Percentiles rank a stretch among this genome's conserved stretches.
phyloP scores from a whole-genome alignment of 1,284 basidiomycete species.

The Pseudozyma hubeiensis region DNA sequence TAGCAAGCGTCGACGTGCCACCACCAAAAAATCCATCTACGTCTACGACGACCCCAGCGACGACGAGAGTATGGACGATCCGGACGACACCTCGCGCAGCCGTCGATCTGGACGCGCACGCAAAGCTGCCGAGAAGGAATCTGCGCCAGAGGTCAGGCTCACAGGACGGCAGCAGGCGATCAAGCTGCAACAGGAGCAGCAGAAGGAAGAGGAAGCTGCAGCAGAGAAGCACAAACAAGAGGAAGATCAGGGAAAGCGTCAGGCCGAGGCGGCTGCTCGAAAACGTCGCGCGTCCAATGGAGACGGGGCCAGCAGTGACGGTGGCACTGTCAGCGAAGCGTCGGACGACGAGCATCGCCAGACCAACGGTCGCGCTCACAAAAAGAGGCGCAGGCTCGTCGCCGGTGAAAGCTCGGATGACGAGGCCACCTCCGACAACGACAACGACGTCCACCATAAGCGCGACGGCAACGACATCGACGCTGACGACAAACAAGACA shows the following conservation, averaged over 20 bases:
- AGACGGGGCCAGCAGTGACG: background rate
- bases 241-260: slow-evolving; percentile 7
- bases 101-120: slow-evolving; percentile 19
- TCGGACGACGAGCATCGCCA: slow-evolving; percentile 25
- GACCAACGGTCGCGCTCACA: slow-evolving; percentile 7
- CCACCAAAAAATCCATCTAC: slow-evolving; percentile 38
- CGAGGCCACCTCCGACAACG: slow-evolving; percentile 9
- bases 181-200: slow-evolving; percentile 45
- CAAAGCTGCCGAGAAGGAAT: slow-evolving; percentile 11
- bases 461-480: slow-evolving; percentile 5
- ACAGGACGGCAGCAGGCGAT: slow-evolving; percentile 47
- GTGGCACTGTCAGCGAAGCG: slow-evolving; percentile 11
- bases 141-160: slow-evolving; percentile 29
- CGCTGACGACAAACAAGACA: slow-evolving; percentile 3
- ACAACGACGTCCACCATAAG: background rate
- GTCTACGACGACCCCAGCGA: slow-evolving; percentile 43
- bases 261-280: slow-evolving; percentile 3
- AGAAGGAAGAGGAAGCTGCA: slow-evolving; percentile 36
- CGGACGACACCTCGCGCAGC: slow-evolving; percentile 17
- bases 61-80: slow-evolving; percentile 42
- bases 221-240: slow-evolving; percentile 20
- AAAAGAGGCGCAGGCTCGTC: slow-evolving; percentile 23
- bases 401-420: slow-evolving; percentile 22
- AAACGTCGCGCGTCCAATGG: slow-evolving; percentile 10
- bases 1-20: slow-evolving; percentile 12